Conservation (phyloP, 164 flowering plant species). For the Umbellularia californica region DNA sequence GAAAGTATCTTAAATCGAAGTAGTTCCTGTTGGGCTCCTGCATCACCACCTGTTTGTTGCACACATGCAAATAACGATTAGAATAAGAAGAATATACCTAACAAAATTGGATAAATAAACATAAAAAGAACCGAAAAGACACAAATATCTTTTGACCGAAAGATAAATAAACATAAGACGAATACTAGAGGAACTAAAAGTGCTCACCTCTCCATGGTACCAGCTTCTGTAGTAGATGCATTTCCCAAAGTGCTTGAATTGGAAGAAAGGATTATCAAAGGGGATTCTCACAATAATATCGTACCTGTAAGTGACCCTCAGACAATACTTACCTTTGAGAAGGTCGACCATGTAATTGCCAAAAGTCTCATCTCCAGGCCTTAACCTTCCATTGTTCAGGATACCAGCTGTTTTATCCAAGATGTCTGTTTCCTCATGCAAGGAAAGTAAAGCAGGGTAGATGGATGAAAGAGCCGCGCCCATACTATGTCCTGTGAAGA, state of each 20-base stretch:
- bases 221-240: slow-evolving; percentile 37
- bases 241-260: slow-evolving; percentile 49
- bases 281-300: slow-evolving; percentile 49
- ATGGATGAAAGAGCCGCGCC: slow-evolving; percentile 51
- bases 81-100: not conserved
- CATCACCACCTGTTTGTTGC: slow-evolving; percentile 22
- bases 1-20: slow-evolving; percentile 19
- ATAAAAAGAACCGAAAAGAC: not conserved
- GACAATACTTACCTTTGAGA: slow-evolving; percentile 32
- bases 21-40: slow-evolving; percentile 61
- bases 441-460: slow-evolving; percentile 31
- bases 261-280: slow-evolving; percentile 19
- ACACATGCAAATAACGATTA: not conserved
- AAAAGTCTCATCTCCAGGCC: slow-evolving; percentile 44
- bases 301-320: slow-evolving; percentile 36
- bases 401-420: slow-evolving; percentile 40
- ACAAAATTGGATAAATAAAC: no score
- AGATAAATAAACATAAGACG: not conserved
- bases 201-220: slow-evolving; percentile 40
- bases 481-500: slow-evolving; percentile 52
- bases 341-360: slow-evolving; percentile 28
- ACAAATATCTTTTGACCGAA: not conserved
- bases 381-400: slow-evolving; percentile 52
- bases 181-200: not conserved
- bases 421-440: slow-evolving; percentile 35